Percentiles rank a stretch among this genome's conserved stretches.
Evolutionary conservation across 2,329 filamentous ascomycete genomes (phyloP).

Genomic region (Chrysoporthe deuterocubensis): DNA sequence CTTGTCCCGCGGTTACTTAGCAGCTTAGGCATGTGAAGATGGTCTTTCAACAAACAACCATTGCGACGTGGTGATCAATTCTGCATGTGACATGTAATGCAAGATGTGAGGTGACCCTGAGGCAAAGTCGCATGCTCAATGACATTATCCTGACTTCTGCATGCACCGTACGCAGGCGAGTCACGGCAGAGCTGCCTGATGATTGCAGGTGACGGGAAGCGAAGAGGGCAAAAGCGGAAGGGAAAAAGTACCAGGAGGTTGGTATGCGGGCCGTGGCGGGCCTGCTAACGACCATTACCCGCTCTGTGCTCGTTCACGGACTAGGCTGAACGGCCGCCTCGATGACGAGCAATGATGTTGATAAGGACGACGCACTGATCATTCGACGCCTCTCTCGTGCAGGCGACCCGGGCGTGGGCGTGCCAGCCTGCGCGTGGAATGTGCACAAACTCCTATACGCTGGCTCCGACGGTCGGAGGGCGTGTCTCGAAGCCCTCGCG

Average conservation of each 20-base stretch:
- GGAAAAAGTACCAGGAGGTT: background rate
- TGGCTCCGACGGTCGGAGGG: background rate
- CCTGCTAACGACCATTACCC: background rate
- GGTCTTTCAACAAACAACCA: background rate
- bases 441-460: background rate
- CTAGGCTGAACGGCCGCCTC: background rate
- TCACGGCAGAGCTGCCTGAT: no score
- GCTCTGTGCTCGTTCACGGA: background rate
- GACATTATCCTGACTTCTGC: no score
- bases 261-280: background rate
- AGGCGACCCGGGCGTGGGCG: background rate
- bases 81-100: background rate
- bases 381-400: background rate
- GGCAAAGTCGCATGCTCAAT: no score
- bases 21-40: background rate
- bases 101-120: background rate
- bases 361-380: background rate
- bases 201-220: no score
- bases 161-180: no score
- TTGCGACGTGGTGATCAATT: background rate
- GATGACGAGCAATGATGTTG: background rate
- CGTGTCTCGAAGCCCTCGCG: background rate
- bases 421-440: background rate
- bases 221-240: background rate
- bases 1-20: background rate